phyloP scores from a whole-genome alignment of 768 basidiomycete genomes.

The Leccinum rimulosum region DNA sequence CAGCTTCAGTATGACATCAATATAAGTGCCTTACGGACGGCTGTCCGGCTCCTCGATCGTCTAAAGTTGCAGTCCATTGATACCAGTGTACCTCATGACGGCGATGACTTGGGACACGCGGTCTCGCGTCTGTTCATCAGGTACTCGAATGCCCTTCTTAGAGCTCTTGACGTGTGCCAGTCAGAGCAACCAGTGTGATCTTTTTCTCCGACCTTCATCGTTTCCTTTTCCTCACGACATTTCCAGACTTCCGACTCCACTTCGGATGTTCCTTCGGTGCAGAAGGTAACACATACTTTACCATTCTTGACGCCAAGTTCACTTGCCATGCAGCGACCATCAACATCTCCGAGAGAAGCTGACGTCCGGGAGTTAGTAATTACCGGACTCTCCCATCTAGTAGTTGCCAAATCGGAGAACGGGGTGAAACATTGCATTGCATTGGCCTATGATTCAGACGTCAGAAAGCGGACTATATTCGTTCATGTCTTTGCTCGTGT shows the following conservation, averaged over 20 bases:
- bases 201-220: neutral
- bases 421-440: slow-evolving; percentile 87
- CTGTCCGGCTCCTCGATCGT: slow-evolving; percentile 72
- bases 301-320: neutral
- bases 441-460: slow-evolving; percentile 72
- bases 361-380: slow-evolving; percentile 77
- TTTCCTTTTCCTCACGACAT: slow-evolving; percentile 9
- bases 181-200: slow-evolving; percentile 43
- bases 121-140: slow-evolving; percentile 78
- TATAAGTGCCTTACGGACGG: slow-evolving; percentile 66
- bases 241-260: slow-evolving; percentile 45
- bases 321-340: slow-evolving; percentile 38
- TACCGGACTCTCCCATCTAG: slow-evolving; percentile 74
- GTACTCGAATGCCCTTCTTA: slow-evolving; percentile 65
- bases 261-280: slow-evolving; percentile 48
- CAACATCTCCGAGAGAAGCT: slow-evolving; percentile 48
- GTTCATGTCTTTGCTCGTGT: slow-evolving; percentile 82
- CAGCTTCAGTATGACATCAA: slow-evolving; percentile 65
- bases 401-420: slow-evolving; percentile 81
- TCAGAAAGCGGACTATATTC: slow-evolving; percentile 72
- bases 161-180: slow-evolving; percentile 54
- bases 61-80: slow-evolving; percentile 63
- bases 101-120: slow-evolving; percentile 65
- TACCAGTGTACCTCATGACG: slow-evolving; percentile 45
- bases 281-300: slow-evolving; percentile 36